phyloP scores from a whole-genome alignment of 495 filamentous ascomycete species.

The Apodospora peruviana region DNA sequence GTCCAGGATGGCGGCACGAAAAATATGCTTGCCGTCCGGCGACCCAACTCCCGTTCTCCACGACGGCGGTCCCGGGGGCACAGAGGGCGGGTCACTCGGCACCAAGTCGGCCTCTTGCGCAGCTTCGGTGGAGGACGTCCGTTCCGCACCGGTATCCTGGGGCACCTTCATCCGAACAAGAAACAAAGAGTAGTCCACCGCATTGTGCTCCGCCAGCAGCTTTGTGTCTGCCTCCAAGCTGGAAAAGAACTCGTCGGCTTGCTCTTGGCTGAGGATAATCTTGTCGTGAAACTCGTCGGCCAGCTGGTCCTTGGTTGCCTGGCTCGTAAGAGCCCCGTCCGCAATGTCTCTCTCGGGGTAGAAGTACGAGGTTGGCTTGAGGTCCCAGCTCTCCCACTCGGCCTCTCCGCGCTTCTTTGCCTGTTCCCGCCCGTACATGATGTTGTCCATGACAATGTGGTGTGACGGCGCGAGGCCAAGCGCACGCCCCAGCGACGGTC shows the following conservation, averaged over 20 bases:
- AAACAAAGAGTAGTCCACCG: slow-evolving; percentile 67
- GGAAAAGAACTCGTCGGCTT: slow-evolving; percentile 46
- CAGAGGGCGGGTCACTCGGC: slow-evolving; percentile 21
- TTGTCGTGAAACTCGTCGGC: slow-evolving; percentile 62
- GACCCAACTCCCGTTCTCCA: slow-evolving; percentile 56
- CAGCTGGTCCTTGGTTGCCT: slow-evolving; percentile 53
- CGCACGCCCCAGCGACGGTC: slow-evolving; percentile 47
- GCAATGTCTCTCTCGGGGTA: slow-evolving; percentile 65
- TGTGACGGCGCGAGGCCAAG: slow-evolving; percentile 53
- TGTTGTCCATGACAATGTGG: slow-evolving; percentile 71
- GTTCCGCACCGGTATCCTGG: slow-evolving; percentile 9
- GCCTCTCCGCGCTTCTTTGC: slow-evolving; percentile 32
- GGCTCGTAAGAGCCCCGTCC: slow-evolving; percentile 50
- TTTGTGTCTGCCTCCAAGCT: slow-evolving; percentile 52
- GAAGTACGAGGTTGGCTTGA: slow-evolving; percentile 68
- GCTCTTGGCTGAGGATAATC: slow-evolving; percentile 43
- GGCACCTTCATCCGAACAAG: slow-evolving; percentile 47
- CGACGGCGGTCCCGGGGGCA: slow-evolving; percentile 28
- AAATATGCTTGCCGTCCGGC: slow-evolving; percentile 57
- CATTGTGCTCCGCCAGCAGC: slow-evolving; percentile 53
- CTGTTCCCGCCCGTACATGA: slow-evolving; percentile 50
- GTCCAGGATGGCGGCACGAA: slow-evolving; percentile 57
- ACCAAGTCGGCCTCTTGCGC: slow-evolving; percentile 7
- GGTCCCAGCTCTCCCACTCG: slow-evolving; percentile 63
- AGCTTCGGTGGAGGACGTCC: slow-evolving; percentile 14